phyloP scores from a whole-genome alignment of 805 yeast species.

The Candida pseudofarinosa region DNA sequence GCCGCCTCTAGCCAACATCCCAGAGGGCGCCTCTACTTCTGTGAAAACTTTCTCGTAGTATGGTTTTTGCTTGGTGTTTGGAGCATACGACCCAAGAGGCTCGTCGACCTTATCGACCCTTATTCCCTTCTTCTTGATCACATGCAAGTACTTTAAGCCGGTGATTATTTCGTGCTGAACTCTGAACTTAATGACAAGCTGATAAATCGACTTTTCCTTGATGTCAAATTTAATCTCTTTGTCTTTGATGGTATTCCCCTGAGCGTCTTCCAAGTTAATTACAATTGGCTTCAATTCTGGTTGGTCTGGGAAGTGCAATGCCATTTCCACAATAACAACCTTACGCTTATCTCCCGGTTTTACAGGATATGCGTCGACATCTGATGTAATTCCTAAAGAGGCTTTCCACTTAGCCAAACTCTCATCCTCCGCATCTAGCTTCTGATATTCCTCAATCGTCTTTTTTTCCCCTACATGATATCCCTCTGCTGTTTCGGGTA shows the following conservation, averaged over 20 bases:
- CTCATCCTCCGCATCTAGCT: conserved; percentile 86
- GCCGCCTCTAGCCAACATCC: conserved; percentile 81
- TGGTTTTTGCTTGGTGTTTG: conserved; percentile 78
- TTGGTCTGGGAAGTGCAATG: conserved; percentile 60
- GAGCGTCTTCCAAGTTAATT: conserved; percentile 59
- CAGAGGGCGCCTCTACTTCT: conserved; percentile 85
- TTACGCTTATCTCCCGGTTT: conserved; percentile 68
- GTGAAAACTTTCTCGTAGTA: conserved; percentile 55
- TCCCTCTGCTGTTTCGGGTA: conserved; percentile 60
- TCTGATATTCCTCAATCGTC: conserved; percentile 76
- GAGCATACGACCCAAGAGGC: conserved; percentile 88
- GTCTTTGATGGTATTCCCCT: conserved; percentile 51
- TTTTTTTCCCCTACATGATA: conserved; percentile 68
- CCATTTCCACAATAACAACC: conserved; percentile 77
- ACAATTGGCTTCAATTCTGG: conserved; percentile 57
- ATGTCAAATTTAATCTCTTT: conserved; percentile 67
- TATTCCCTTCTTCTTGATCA: conserved; percentile 82
- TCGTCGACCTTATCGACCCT: conserved; percentile 83
- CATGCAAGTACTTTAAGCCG: conserved; percentile 82
- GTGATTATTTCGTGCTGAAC: conserved; percentile 90
- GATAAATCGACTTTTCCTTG: conserved; percentile 74
- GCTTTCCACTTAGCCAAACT: conserved; percentile 89
- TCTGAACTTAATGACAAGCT: conserved; percentile 68
- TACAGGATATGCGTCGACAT: conserved; percentile 52
- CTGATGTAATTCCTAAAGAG: conserved; percentile 70